These are phyloP conservation scores for Nannochloropsis salina DNA, from an alignment of 108 stramenopile species.

Conservation along the genomic window DNA sequence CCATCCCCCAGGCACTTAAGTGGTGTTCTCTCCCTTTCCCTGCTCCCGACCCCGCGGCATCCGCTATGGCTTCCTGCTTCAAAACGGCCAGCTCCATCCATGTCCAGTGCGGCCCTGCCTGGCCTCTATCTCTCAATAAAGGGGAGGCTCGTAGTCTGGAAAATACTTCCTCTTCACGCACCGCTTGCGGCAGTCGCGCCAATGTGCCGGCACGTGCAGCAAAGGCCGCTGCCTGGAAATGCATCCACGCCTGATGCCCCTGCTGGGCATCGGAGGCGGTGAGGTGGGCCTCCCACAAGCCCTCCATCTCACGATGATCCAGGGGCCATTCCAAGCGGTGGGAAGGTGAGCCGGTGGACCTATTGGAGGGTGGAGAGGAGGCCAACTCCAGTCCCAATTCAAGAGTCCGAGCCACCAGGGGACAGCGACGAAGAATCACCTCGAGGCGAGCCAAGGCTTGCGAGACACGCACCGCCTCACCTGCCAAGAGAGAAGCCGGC, in stretches of 20 bases:
- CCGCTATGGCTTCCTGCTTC: background rate
- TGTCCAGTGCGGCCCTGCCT: background rate
- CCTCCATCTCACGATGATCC: background rate
- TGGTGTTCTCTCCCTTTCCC: background rate
- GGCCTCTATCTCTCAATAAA: background rate
- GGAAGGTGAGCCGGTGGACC: background rate
- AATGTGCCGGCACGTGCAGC: background rate
- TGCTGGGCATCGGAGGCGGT: background rate
- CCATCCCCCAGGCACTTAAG: background rate
- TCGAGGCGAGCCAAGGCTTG: background rate
- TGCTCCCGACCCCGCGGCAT: background rate
- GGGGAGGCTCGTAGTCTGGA: background rate
- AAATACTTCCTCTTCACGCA: background rate
- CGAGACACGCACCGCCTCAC: background rate
- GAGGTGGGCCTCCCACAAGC: constrained; percentile 3
- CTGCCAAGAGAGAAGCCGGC: background rate
- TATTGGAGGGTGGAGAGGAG: background rate
- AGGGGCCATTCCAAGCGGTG: background rate
- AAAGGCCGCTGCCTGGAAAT: background rate
- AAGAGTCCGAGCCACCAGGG: background rate
- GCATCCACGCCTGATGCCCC: background rate
- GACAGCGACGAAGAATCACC: background rate
- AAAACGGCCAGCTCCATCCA: constrained; percentile 9
- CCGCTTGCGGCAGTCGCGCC: background rate
- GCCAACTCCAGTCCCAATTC: background rate